Conservation (phyloP, 306 rosid species). For the Vigna radiata region DNA sequence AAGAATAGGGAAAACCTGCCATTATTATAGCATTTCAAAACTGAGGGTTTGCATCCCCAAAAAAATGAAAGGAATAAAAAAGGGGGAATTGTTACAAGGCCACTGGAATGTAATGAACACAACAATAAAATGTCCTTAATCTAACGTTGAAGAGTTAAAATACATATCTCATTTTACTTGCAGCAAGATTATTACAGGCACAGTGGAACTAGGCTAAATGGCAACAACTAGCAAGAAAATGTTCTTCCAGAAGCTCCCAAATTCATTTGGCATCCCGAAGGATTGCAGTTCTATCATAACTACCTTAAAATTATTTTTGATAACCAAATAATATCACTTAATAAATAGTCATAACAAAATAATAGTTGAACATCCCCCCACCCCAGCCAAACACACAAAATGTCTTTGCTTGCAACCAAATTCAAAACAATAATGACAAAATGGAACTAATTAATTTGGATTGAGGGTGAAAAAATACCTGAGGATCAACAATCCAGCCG, state of each 20-base stretch:
- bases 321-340: neutral
- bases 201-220: neutral
- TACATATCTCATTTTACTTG: constrained; percentile 6
- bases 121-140: neutral
- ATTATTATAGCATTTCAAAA: neutral
- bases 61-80: neutral
- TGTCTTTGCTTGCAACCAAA: neutral
- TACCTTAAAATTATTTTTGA: too few species aligned
- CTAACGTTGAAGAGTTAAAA: constrained; percentile 15
- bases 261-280: too few species aligned
- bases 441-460: constrained; percentile 24
- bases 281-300: constrained; percentile 11
- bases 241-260: too few species aligned
- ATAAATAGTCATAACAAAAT: constrained; percentile 8
- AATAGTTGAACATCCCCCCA: neutral
- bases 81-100: neutral
- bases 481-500: constrained; percentile 97
- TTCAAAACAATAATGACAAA: constrained; percentile 17
- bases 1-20: neutral
- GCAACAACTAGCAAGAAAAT: neutral
- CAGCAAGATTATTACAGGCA: constrained; percentile 7
- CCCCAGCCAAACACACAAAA: neutral
- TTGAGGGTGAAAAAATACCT: constrained; percentile 60
- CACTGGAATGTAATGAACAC: neutral
- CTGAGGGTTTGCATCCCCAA: neutral